Evolutionary conservation across 352 stramenopile genomes (phyloP), one percentile per base, ranked within the genome.

Genomic region (Globisporangium takayamanum): DNA sequence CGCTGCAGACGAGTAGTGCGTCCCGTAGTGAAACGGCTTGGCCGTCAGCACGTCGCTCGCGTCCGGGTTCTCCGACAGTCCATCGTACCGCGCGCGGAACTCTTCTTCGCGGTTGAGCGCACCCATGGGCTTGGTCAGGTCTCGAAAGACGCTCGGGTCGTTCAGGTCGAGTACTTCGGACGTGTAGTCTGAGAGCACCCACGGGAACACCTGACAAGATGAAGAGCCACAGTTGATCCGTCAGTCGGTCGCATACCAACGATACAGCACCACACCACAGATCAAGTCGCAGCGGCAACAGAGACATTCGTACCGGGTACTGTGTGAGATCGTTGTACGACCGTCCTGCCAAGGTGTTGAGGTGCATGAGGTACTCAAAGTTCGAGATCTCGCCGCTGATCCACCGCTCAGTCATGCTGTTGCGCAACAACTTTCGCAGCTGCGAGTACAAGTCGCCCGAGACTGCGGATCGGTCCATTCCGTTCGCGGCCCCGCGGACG

Each of bases 291-390:
- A 11, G 45, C 16, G 11, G 3, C 39, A 44, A 15, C 30, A 41
- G 30, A 26, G 55, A 11, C 33, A 20, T 22, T 59, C 65, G 37
- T 51, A 87, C 94, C 26, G 97, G 97, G 66, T 99, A 99, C 66
- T 99, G 96, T 58, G 91, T 98, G 7, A 99, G 87, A 52, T 99
- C 96, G 74, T 98, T 98, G 73, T 98, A 98, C 50, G 87, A 98
- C n/a, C 97, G 68, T 8, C 97, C 97, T 3, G 95, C 96, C 25
- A 98, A 77, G 5, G 94, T 96, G 70, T 99, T 99, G 37, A 99
- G 79, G 62, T 97, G 87, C 68, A 98, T 96, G 26, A 99, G 73
- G 63, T 99, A 99, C 54, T 98, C 97, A 60, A 98, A 99, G 46
- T 91, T 92, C 10, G 83, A 80, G 50, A 92, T 84, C 44, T 87